Evolutionary conservation across 257 asterid genomes (phyloP).

Genomic region (Euphrasia confusa): DNA sequence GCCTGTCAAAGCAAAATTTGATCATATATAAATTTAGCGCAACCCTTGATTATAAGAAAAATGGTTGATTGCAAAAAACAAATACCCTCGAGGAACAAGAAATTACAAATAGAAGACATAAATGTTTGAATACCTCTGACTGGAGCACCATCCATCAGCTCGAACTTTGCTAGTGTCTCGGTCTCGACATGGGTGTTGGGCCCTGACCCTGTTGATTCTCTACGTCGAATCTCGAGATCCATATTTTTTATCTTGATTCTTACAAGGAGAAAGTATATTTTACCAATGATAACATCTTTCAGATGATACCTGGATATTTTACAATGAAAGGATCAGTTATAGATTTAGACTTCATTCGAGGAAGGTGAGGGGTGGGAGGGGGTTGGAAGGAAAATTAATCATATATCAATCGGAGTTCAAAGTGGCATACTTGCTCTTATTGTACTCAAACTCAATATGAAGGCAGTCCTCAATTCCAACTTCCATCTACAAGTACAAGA

Average conservation of each 20-base stretch:
- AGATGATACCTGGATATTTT: constrained; percentile 79
- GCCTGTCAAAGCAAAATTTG: constrained; percentile 45
- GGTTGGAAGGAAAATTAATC: no score
- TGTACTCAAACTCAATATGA: constrained; percentile 97
- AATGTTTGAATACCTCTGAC: constrained; percentile 62
- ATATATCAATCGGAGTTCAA: constrained; percentile 15
- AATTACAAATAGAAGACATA: neutral
- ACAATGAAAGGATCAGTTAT: neutral
- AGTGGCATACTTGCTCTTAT: constrained; percentile 84
- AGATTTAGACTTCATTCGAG: neutral
- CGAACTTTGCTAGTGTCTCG: constrained; percentile 96
- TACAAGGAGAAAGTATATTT: constrained; percentile 91
- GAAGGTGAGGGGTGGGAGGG: no score
- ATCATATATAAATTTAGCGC: constrained; percentile 9
- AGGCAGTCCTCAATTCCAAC: constrained; percentile 99
- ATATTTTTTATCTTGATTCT: constrained; percentile 95
- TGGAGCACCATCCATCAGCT: constrained; percentile 99
- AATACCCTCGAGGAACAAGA: neutral
- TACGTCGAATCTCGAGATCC: constrained; percentile 95
- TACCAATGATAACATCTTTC: constrained; percentile 90
- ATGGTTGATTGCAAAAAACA: neutral
- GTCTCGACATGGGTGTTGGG: constrained; percentile 96
- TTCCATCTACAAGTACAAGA: constrained; percentile 72
- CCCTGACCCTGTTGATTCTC: constrained; percentile 97
- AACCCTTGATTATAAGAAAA: neutral